phyloP scores from a whole-genome alignment of 768 basidiomycete species.

The Boletus pseudopeckii region DNA sequence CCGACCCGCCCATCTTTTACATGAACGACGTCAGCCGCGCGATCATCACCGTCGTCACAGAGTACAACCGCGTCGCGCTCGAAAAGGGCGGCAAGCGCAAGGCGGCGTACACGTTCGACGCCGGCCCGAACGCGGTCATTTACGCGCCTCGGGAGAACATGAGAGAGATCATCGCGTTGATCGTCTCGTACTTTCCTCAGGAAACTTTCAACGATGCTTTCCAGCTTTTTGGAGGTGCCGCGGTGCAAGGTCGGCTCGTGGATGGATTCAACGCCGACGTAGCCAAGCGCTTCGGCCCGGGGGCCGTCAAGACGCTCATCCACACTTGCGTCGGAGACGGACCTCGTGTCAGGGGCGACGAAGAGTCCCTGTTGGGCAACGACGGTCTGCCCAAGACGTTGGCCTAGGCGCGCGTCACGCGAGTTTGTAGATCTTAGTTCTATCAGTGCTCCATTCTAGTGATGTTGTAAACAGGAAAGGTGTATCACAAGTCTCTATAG shows the following conservation, averaged over 20 bases:
- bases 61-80: slow-evolving; percentile 82
- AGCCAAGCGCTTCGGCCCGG: slow-evolving; percentile 66
- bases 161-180: slow-evolving; percentile 69
- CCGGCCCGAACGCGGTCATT: slow-evolving; percentile 97
- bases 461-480: not conserved
- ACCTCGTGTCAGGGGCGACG: slow-evolving; percentile 61
- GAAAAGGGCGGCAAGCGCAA: slow-evolving; percentile 56
- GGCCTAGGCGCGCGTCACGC: slow-evolving; percentile 26
- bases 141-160: slow-evolving; percentile 80
- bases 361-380: slow-evolving; percentile 61
- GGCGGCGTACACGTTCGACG: slow-evolving; percentile 99
- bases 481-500: slow-evolving; percentile 8
- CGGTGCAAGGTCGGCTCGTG: slow-evolving; percentile 49
- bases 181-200: slow-evolving; percentile 87
- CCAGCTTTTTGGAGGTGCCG: slow-evolving; percentile 47
- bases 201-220: slow-evolving; percentile 75
- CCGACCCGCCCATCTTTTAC: slow-evolving; percentile 97
- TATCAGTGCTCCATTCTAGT: not conserved
- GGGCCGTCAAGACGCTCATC: slow-evolving; percentile 85
- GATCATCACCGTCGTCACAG: slow-evolving; percentile 88
- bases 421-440: too few species aligned
- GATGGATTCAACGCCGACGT: slow-evolving; percentile 78
- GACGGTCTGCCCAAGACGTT: slow-evolving; percentile 68
- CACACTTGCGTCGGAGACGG: slow-evolving; percentile 94
- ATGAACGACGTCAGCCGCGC: slow-evolving; percentile 95